These are phyloP conservation scores for Xylariaceae sp. DNA, from an alignment of 2,329 filamentous ascomycete genomes.

Conservation along the genomic window DNA sequence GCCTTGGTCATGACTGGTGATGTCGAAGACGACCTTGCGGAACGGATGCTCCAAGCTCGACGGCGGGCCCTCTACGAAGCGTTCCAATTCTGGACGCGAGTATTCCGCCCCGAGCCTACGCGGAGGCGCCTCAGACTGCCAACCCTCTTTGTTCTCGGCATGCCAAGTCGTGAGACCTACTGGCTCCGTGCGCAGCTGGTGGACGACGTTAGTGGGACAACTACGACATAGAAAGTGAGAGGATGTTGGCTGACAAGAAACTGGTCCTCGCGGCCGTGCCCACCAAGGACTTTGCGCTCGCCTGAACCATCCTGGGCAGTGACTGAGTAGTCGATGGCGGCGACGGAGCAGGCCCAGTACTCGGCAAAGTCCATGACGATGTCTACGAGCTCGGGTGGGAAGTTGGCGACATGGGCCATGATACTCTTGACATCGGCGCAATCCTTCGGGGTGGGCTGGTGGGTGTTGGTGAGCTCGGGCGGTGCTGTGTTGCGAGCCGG, in stretches of 20 bases:
- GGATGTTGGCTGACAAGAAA: slow-evolving; percentile 34
- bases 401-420: slow-evolving; percentile 38
- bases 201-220: neutral
- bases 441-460: slow-evolving; percentile 35
- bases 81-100: slow-evolving; percentile 29
- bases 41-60: slow-evolving; percentile 46
- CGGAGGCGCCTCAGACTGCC: slow-evolving; percentile 21
- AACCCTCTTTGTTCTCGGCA: slow-evolving; percentile 19
- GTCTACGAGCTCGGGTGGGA: slow-evolving; percentile 55
- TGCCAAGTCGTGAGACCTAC: slow-evolving; percentile 35
- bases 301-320: slow-evolving; percentile 4
- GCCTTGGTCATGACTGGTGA: slow-evolving; percentile 57
- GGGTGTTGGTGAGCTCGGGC: slow-evolving; percentile 8
- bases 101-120: slow-evolving; percentile 29
- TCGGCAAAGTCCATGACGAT: slow-evolving; percentile 56
- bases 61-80: slow-evolving; percentile 37
- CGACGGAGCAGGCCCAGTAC: slow-evolving; percentile 55
- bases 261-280: slow-evolving; percentile 29
- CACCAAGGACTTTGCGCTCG: slow-evolving; percentile 13
- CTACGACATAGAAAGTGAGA: neutral
- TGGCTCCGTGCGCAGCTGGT: slow-evolving; percentile 38
- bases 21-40: slow-evolving; percentile 58
- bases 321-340: slow-evolving; percentile 28
- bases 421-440: slow-evolving; percentile 46
- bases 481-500: neutral